Conservation (phyloP, 1,284 basidiomycete genomes). For the Cryptococcus jaspeensis region DNA sequence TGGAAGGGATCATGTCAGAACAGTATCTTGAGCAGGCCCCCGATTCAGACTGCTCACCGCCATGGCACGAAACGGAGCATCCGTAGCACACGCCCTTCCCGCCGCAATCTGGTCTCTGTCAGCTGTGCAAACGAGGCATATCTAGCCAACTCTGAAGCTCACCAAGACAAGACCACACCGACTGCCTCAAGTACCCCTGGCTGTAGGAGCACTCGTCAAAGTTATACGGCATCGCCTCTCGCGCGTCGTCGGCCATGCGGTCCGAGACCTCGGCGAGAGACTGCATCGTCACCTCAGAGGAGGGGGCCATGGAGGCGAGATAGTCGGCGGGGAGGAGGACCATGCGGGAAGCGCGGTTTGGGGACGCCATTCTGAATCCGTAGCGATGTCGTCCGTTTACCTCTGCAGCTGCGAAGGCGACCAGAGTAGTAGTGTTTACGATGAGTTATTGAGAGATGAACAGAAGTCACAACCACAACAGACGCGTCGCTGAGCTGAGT, state of each 20-base stretch:
- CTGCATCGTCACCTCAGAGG: conserved; percentile 41
- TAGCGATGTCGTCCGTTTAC: too few relatives aligned
- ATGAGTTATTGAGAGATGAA: too few relatives aligned
- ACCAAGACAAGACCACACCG: conserved; percentile 49
- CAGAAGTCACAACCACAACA: too few relatives aligned
- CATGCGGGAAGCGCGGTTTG: conserved; percentile 19
- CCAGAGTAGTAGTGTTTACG: too few relatives aligned
- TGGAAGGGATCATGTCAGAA: neutral
- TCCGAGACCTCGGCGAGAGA: conserved; percentile 42
- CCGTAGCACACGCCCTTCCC: conserved; percentile 53
- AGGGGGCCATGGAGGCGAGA: conserved; percentile 23
- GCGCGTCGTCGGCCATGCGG: conserved; percentile 41
- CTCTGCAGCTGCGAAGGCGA: too few relatives aligned
- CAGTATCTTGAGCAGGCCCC: neutral
- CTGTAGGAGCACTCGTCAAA: conserved; percentile 48
- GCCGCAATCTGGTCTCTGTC: conserved; percentile 37
- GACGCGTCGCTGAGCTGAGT: too few relatives aligned
- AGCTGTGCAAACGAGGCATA: too few relatives aligned
- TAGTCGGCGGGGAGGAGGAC: conserved; percentile 26
- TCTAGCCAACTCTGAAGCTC: conserved; percentile 1
- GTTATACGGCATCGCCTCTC: conserved; percentile 44
- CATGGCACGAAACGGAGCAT: conserved; percentile 50
- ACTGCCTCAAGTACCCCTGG: conserved; percentile 43
- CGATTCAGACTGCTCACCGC: conserved; percentile 28
- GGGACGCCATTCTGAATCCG: neutral